Conservation (phyloP, 768 basidiomycete genomes). For the Cystobasidium onofrii region DNA sequence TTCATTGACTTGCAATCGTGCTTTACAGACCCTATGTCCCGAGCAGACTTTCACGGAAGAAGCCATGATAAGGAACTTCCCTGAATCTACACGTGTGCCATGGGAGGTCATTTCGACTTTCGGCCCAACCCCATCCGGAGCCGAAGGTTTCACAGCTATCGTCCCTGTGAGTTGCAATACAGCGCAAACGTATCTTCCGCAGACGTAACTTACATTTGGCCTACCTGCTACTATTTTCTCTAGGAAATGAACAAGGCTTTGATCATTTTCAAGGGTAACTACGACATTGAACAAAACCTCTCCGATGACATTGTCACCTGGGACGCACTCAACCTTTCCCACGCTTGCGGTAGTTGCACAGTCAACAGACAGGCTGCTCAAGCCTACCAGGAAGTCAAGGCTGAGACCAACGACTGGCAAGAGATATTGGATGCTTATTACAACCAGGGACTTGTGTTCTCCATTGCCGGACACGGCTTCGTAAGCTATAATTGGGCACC, state of each 20-base stretch:
- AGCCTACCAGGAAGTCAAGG: slow-evolving; percentile 29
- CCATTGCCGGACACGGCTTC: slow-evolving; percentile 32
- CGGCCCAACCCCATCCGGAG: not conserved
- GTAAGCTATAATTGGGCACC: too few species aligned
- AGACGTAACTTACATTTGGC: too few species aligned
- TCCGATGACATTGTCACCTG: not conserved
- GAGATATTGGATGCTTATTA: slow-evolving; percentile 9
- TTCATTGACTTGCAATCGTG: not conserved
- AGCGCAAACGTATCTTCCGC: too few species aligned
- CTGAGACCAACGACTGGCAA: slow-evolving; percentile 30
- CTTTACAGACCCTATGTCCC: slow-evolving; percentile 17
- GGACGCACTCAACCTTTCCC: slow-evolving; percentile 1
- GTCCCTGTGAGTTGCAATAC: slow-evolving; percentile 33
- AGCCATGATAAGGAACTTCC: slow-evolving; percentile 27
- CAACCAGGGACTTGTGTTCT: slow-evolving; percentile 29
- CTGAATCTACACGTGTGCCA: slow-evolving; percentile 6
- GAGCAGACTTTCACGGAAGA: slow-evolving; percentile 29
- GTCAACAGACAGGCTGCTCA: slow-evolving; percentile 25
- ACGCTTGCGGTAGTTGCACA: slow-evolving; percentile 29
- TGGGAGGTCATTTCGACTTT: slow-evolving; percentile 20
- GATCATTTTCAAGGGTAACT: slow-evolving; percentile 30
- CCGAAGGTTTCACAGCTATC: slow-evolving; percentile 31
- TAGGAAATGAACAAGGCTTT: slow-evolving; percentile 36
- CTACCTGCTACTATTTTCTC: not conserved
- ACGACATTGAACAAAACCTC: slow-evolving; percentile 26